Conservation (phyloP, 371 early-diverging fungal genomes). For the Fennellomyces sp. region DNA sequence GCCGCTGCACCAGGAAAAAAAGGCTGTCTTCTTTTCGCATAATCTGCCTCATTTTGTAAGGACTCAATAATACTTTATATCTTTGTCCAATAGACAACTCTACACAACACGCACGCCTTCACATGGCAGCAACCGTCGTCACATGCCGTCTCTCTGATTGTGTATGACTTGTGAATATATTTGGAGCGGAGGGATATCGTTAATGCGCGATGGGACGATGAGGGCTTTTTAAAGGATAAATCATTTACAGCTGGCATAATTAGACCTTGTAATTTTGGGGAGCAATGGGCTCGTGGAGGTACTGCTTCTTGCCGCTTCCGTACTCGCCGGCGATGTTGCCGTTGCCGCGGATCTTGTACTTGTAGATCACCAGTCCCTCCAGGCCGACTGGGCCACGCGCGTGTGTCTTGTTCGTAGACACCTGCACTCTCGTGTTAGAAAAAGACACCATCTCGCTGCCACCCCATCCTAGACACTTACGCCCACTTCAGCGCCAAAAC, state of each 20-base stretch:
- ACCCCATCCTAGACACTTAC: conserved; percentile 40
- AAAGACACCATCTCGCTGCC: background rate
- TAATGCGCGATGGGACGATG: too few relatives aligned
- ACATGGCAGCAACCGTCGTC: too few relatives aligned
- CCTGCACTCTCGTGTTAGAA: too few relatives aligned
- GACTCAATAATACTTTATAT: too few relatives aligned
- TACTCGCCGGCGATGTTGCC: conserved; percentile 87
- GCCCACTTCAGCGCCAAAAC: conserved; percentile 97
- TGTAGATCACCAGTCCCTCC: conserved; percentile 96
- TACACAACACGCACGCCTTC: too few relatives aligned
- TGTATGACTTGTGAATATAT: too few relatives aligned
- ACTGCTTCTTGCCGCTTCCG: conserved; percentile 77
- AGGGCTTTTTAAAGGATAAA: background rate
- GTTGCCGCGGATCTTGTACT: conserved; percentile 88
- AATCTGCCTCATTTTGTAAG: too few relatives aligned
- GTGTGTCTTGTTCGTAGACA: conserved; percentile 97
- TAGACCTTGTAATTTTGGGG: conserved; percentile 38
- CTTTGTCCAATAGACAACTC: too few relatives aligned
- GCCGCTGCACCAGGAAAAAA: too few relatives aligned
- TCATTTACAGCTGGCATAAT: background rate
- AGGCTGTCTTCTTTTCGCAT: too few relatives aligned
- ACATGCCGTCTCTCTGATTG: too few relatives aligned
- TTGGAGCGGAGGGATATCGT: too few relatives aligned
- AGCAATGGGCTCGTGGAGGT: conserved; percentile 63
- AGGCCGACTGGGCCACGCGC: conserved; percentile 97